phyloP scores from a whole-genome alignment of 2,329 filamentous ascomycete genomes.

The Cadophora gregata region DNA sequence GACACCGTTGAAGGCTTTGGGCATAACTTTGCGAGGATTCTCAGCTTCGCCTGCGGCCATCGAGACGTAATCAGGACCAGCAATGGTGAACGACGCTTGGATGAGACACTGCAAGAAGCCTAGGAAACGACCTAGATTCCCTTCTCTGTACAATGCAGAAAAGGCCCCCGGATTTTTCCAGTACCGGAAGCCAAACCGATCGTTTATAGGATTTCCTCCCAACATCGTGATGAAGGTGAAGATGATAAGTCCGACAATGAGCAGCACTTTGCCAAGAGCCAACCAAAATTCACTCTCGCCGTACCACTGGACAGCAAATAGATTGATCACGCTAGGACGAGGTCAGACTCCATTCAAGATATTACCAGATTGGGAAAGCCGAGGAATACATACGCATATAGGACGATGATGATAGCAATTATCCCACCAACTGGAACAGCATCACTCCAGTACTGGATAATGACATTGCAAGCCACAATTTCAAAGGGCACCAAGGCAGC shows the following conservation, averaged over 20 bases:
- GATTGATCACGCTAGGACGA: slow-evolving; percentile 61
- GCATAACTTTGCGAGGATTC: slow-evolving; percentile 67
- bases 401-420: slow-evolving; percentile 61
- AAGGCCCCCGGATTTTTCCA: slow-evolving; percentile 56
- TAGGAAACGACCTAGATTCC: slow-evolving; percentile 61
- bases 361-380: not conserved
- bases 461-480: slow-evolving; percentile 49
- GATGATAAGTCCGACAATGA: slow-evolving; percentile 60
- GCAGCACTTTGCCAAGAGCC: slow-evolving; percentile 72
- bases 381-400: slow-evolving; percentile 33
- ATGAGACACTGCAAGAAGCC: slow-evolving; percentile 64
- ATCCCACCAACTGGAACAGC: slow-evolving; percentile 49
- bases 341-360: slow-evolving; percentile 1
- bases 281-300: slow-evolving; percentile 74
- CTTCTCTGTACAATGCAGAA: slow-evolving; percentile 56
- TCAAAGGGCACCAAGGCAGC: slow-evolving; percentile 54
- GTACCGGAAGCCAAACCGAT: slow-evolving; percentile 61
- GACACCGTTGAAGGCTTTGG: slow-evolving; percentile 72
- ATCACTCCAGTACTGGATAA: slow-evolving; percentile 58
- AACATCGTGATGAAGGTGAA: slow-evolving; percentile 70
- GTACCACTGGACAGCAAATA: slow-evolving; percentile 76
- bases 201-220: slow-evolving; percentile 63
- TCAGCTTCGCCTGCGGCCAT: slow-evolving; percentile 75
- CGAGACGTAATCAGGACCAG: slow-evolving; percentile 70
- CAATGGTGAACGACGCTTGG: slow-evolving; percentile 68